Conservation (phyloP, 192 early-diverging fungal genomes). For the Piromyces finnis region DNA sequence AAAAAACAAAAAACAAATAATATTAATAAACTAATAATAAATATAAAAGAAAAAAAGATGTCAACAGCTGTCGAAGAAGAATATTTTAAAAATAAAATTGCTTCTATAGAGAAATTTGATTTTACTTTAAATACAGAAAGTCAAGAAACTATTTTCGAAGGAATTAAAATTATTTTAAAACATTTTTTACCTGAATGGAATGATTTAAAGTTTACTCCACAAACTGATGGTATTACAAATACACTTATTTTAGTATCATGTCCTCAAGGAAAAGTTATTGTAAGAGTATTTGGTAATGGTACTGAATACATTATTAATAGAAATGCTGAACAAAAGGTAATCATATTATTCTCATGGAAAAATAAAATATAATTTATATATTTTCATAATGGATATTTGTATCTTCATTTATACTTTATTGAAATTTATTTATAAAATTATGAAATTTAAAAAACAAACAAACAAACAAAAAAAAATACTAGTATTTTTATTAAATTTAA, state of each 20-base stretch:
- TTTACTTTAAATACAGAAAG: background rate
- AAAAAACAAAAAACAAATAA: too few relatives aligned
- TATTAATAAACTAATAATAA: too few relatives aligned
- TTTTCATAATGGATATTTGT: too few relatives aligned
- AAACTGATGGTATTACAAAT: constrained; percentile 34
- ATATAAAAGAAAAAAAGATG: background rate
- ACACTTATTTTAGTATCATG: constrained; percentile 25
- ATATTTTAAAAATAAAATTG: background rate
- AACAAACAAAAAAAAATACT: too few relatives aligned
- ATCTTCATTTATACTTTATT: too few relatives aligned
- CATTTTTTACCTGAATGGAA: constrained; percentile 15
- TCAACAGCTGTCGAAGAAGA: background rate
- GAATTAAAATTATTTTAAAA: constrained; percentile 4
- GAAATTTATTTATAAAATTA: too few relatives aligned
- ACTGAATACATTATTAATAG: background rate
- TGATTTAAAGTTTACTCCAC: constrained; percentile 12
- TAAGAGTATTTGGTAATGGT: background rate
- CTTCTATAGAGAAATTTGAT: background rate
- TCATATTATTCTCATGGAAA: too few relatives aligned
- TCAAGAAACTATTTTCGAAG: background rate
- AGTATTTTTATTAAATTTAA: too few relatives aligned
- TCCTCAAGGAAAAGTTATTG: background rate
- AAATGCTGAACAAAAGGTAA: background rate
- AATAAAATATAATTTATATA: too few relatives aligned
- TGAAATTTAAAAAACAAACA: too few relatives aligned